Percentiles rank a stretch among this genome's conserved stretches.
Evolutionary conservation across 768 basidiomycete species (phyloP).

Genomic region (Cyclocybe cylindracea): DNA sequence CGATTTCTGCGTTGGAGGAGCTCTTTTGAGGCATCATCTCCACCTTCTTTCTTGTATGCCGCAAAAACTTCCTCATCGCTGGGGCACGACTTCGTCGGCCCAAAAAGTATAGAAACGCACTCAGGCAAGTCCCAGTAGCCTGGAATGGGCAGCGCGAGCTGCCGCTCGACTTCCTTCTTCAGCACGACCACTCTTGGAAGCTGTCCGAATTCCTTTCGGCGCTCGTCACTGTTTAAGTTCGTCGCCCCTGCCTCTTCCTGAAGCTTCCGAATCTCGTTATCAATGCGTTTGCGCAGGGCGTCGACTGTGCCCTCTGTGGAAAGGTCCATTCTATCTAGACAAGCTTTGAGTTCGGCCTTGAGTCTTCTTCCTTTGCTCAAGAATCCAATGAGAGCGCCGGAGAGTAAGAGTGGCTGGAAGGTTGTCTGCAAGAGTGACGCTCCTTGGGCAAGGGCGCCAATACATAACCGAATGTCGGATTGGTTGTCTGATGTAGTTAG

Average conservation of each 20-base stretch:
- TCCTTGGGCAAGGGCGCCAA: conserved; percentile 52
- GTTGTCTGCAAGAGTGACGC: conserved; percentile 48
- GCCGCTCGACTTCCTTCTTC: conserved; percentile 44
- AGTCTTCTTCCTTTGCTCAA: conserved; percentile 33
- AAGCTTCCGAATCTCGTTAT: conserved; percentile 34
- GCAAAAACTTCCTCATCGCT: conserved; percentile 41
- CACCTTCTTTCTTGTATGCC: conserved; percentile 23
- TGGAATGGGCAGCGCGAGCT: conserved; percentile 46
- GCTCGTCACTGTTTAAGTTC: conserved; percentile 17
- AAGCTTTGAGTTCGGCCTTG: conserved; percentile 39
- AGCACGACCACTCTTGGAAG: conserved; percentile 44
- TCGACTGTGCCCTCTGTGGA: conserved; percentile 36
- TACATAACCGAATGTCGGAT: conserved; percentile 42
- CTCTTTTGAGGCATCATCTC: conserved; percentile 18
- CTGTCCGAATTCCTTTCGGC: conserved; percentile 41
- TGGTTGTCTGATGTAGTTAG: conserved; percentile 29
- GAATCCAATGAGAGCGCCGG: conserved; percentile 44
- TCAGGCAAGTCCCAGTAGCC: conserved; percentile 50
- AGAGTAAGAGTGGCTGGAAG: conserved; percentile 48
- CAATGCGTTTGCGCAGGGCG: conserved; percentile 37
- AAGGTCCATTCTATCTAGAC: conserved; percentile 40
- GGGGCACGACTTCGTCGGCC: conserved; percentile 25
- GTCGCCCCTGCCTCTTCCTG: conserved; percentile 25
- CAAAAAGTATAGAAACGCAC: conserved; percentile 33
- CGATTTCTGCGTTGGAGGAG: conserved; percentile 34